Conservation (phyloP, 2,329 filamentous ascomycete genomes). For the Epichloe baconii region DNA sequence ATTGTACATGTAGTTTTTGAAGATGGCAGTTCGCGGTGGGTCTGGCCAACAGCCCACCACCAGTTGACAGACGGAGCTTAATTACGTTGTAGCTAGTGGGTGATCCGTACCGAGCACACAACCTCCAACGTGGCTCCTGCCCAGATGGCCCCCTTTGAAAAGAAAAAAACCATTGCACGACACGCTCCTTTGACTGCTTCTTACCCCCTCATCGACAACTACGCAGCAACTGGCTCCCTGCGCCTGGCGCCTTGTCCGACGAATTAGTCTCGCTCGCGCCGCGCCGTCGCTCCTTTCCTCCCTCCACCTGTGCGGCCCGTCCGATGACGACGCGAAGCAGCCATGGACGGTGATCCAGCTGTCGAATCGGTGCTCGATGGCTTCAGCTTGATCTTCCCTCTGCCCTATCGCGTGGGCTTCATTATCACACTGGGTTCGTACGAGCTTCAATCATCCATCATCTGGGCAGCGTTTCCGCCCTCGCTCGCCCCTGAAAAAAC, state of each 20-base stretch:
- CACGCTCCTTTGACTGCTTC: not conserved
- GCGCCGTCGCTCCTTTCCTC: not conserved
- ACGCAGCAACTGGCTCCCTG: not conserved
- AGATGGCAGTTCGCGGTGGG: no score
- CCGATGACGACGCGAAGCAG: constrained; percentile 8
- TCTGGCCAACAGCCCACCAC: no score
- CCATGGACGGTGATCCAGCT: constrained; percentile 62
- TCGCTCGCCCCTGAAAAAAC: not conserved
- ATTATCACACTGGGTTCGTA: constrained; percentile 68
- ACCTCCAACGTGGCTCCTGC: not conserved
- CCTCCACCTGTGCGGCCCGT: not conserved
- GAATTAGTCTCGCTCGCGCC: not conserved
- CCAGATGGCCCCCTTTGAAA: not conserved
- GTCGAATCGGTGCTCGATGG: constrained; percentile 63
- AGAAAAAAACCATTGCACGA: not conserved
- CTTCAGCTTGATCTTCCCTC: constrained; percentile 75
- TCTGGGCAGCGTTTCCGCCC: not conserved
- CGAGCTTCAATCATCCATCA: not conserved
- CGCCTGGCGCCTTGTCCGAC: not conserved
- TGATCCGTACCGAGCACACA: no score
- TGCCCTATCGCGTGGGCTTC: constrained; percentile 80
- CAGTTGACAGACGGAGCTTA: no score
- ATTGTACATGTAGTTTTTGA: no score
- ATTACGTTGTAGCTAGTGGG: no score
- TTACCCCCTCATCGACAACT: no score